Base-by-base conservation (phyloP, 371 early-diverging fungal species). In the Mortierella sp. region DNA sequence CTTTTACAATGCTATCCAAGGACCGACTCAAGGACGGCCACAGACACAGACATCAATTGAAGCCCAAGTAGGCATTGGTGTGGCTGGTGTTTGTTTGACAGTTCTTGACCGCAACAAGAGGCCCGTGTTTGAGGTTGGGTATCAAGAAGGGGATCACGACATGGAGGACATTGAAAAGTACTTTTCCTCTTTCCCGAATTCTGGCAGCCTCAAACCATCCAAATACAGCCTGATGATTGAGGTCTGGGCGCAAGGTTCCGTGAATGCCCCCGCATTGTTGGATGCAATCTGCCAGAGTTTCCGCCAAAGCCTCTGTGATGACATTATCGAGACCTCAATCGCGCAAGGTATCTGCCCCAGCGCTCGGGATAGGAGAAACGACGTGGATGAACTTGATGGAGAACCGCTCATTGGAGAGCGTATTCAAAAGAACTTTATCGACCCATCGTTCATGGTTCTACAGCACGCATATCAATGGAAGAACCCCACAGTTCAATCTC, bases 201-300 rank as follows among this genome's bases (percentile, higher is more conserved):
- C 58, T 13, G 61, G 48, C 26, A 65, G 74, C 0, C 42, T 53
- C 3, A 61, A 55, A 27, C 61, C 53, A 9, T 51, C 67, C 19
- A 78, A 78, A 23, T 88, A 82, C 58, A 83, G 79, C 42, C 59
- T 93, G 1, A 69, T 80, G 39, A 80, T 91, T 38, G 89, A 91
- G 48, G 80, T 93, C 0, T 95, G 95, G 95, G 79, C 83, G 0
- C 84, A 90, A 27, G 92, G 93, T 1, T 78, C 79, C 16, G 71
- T 91, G 31, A 87, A 89, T 38, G 67, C 83, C 1, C 67, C 83
- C 0, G 78, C 80, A 0, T 71, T 93, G 1, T 65, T 86, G 18
- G 82, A 84, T 0, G 66, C 84, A 30, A 67, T 91, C n/a, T 72
- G 72, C 27, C 74, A 71, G 43, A 82, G 86, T 47, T 84, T 89